These are phyloP conservation scores for Lactarius hatsudake DNA, from an alignment of 768 basidiomycete genomes.

Conservation along the genomic window DNA sequence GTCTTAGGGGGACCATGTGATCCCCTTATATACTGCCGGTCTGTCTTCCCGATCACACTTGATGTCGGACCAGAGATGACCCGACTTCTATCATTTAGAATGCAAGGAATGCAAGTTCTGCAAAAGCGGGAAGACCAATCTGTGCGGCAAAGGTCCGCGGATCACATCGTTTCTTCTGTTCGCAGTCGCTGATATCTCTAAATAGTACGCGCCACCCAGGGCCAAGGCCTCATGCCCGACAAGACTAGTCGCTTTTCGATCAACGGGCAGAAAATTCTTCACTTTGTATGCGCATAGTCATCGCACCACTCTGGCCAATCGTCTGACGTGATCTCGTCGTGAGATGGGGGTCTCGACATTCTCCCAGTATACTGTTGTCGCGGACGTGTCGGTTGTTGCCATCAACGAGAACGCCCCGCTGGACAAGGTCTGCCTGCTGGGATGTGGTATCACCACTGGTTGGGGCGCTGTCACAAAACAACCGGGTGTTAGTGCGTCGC, in stretches of 20 bases:
- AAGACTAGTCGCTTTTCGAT: slow-evolving; percentile 82
- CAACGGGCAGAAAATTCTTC: slow-evolving; percentile 82
- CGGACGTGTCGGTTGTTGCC: slow-evolving; percentile 93
- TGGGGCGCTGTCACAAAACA: slow-evolving; percentile 96
- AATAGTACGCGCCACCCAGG: slow-evolving; percentile 87
- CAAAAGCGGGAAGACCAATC: slow-evolving; percentile 96
- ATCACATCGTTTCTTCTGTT: background rate
- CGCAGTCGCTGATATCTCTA: background rate
- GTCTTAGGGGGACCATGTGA: slow-evolving; percentile 85
- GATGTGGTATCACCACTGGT: slow-evolving; percentile 97
- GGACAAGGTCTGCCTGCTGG: slow-evolving; percentile 95
- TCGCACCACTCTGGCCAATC: background rate
- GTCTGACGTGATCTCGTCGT: background rate
- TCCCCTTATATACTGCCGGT: slow-evolving; percentile 96
- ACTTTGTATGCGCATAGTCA: slow-evolving; percentile 66
- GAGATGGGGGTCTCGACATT: slow-evolving; percentile 99
- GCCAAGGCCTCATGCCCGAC: slow-evolving; percentile 94
- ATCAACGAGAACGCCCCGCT: slow-evolving; percentile 84
- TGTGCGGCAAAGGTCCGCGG: slow-evolving; percentile 82
- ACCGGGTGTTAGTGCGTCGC: slow-evolving; percentile 68
- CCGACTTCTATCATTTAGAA: slow-evolving; percentile 41
- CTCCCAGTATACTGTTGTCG: slow-evolving; percentile 99
- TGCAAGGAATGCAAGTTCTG: slow-evolving; percentile 99
- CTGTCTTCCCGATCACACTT: background rate
- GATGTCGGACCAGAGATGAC: background rate